Conservation (phyloP, 1,139 yeast species). For the Candida glucosophila region DNA sequence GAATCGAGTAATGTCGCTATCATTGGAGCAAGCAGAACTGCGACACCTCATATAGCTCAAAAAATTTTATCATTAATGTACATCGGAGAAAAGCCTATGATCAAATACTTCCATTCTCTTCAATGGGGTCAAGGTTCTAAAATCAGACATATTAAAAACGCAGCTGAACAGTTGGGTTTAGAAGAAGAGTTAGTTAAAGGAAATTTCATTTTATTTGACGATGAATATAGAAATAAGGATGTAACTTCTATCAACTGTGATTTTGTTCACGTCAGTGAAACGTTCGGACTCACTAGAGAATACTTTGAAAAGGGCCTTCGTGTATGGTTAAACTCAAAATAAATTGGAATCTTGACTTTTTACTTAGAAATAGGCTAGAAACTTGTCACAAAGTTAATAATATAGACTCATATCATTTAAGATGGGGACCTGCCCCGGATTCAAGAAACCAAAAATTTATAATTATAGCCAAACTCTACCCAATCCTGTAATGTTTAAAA, state of each 20-base stretch:
- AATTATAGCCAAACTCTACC: neutral
- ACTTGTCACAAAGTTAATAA: neutral
- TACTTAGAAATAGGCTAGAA: conserved; percentile 1
- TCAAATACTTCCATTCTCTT: conserved; percentile 38
- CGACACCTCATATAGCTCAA: conserved; percentile 54
- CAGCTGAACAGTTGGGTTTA: conserved; percentile 31
- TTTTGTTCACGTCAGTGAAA: conserved; percentile 44
- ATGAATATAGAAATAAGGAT: conserved; percentile 58
- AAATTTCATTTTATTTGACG: conserved; percentile 60
- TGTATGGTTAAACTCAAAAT: conserved; percentile 22
- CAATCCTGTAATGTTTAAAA: neutral
- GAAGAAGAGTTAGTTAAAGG: conserved; percentile 34
- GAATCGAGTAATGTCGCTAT: conserved; percentile 34
- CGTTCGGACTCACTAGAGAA: conserved; percentile 41
- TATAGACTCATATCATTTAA: neutral
- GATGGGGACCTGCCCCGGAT: neutral
- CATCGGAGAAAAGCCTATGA: conserved; percentile 40
- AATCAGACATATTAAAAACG: conserved; percentile 44
- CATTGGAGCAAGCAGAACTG: conserved; percentile 62
- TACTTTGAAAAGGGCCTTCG: conserved; percentile 37
- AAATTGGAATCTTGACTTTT: conserved; percentile 3
- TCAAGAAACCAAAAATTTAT: neutral
- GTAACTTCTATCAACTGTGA: conserved; percentile 55
- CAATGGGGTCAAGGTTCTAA: conserved; percentile 71
- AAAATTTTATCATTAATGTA: conserved; percentile 42